Percentiles rank a stretch among this genome's conserved stretches.
Conservation (phyloP, 2,329 filamentous ascomycete genomes). For the Alternaria burnsii region DNA sequence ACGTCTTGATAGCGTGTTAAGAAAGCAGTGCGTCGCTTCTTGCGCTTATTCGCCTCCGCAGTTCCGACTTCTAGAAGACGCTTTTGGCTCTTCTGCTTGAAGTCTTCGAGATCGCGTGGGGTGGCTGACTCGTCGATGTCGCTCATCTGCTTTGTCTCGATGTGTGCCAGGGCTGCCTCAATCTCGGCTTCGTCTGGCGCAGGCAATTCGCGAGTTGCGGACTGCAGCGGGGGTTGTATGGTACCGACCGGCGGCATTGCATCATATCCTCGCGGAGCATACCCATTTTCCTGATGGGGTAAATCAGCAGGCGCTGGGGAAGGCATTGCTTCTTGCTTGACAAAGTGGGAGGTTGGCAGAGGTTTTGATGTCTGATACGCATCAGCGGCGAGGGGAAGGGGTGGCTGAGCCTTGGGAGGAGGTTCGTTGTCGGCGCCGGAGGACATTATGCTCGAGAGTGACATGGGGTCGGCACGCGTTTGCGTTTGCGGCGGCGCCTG, state of each 20-base stretch:
- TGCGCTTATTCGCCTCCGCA: slow-evolving; percentile 70
- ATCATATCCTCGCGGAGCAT: slow-evolving; percentile 33
- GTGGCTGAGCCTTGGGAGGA: slow-evolving; percentile 59
- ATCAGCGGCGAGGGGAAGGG: slow-evolving; percentile 35
- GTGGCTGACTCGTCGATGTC: slow-evolving; percentile 65
- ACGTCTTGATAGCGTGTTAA: slow-evolving; percentile 65
- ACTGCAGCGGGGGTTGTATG: slow-evolving; percentile 24
- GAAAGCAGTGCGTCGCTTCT: slow-evolving; percentile 68
- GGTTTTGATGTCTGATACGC: slow-evolving; percentile 33
- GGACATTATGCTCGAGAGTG: slow-evolving; percentile 92
- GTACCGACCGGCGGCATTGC: slow-evolving; percentile 32
- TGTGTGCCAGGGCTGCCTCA: slow-evolving; percentile 68
- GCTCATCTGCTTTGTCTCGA: slow-evolving; percentile 65
- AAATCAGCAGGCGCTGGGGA: slow-evolving; percentile 41
- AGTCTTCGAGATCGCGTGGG: slow-evolving; percentile 63
- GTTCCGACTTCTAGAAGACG: slow-evolving; percentile 72
- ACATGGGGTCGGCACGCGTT: slow-evolving; percentile 90
- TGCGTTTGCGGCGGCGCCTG: slow-evolving; percentile 74
- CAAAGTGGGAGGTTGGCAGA: slow-evolving; percentile 32
- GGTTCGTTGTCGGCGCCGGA: slow-evolving; percentile 80
- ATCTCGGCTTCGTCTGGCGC: slow-evolving; percentile 69
- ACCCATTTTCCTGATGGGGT: slow-evolving; percentile 30
- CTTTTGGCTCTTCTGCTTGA: slow-evolving; percentile 66
- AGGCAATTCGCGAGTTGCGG: slow-evolving; percentile 39
- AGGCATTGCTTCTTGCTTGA: slow-evolving; percentile 47